phyloP scores from a whole-genome alignment of 225 moss, liverwort and hornwort species.

The Marchantia polymorpha region DNA sequence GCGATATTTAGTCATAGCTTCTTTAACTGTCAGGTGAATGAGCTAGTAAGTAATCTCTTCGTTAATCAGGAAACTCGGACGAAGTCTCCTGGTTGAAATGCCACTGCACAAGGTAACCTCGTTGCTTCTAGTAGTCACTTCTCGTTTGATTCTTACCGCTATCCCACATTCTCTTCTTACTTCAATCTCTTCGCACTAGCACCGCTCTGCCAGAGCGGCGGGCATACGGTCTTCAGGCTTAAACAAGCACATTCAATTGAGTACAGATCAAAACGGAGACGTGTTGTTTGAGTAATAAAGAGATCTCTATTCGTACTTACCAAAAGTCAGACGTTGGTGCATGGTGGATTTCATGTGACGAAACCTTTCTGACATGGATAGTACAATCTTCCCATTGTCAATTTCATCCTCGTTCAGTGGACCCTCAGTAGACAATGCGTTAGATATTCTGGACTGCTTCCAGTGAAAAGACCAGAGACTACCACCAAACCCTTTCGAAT shows the following conservation, averaged over 20 bases:
- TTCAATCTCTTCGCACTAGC: no score
- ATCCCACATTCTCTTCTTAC: no score
- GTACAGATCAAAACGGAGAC: background rate
- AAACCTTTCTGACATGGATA: conserved; percentile 92
- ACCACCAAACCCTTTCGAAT: conserved; percentile 41
- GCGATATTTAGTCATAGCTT: no score
- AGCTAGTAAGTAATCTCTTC: no score
- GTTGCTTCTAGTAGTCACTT: no score
- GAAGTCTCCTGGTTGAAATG: no score
- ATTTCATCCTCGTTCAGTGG: conserved; percentile 44
- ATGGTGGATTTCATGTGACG: conserved; percentile 85
- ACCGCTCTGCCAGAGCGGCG: no score
- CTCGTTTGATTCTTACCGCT: no score
- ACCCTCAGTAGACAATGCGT: conserved; percentile 28
- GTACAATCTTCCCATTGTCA: conserved; percentile 45
- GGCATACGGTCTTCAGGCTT: no score
- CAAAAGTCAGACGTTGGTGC: conserved; percentile 85
- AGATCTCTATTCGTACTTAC: conserved; percentile 21
- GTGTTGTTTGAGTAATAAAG: background rate
- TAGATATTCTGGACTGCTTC: conserved; percentile 57
- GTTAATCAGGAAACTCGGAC: no score
- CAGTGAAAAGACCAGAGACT: conserved; percentile 84
- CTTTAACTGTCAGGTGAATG: no score
- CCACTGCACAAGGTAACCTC: no score
- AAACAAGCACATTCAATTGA: background rate